Percentiles rank a stretch among this genome's conserved stretches.
Evolutionary conservation across 2,329 filamentous ascomycete genomes (phyloP).

Genomic region (Colletotrichum sp.): DNA sequence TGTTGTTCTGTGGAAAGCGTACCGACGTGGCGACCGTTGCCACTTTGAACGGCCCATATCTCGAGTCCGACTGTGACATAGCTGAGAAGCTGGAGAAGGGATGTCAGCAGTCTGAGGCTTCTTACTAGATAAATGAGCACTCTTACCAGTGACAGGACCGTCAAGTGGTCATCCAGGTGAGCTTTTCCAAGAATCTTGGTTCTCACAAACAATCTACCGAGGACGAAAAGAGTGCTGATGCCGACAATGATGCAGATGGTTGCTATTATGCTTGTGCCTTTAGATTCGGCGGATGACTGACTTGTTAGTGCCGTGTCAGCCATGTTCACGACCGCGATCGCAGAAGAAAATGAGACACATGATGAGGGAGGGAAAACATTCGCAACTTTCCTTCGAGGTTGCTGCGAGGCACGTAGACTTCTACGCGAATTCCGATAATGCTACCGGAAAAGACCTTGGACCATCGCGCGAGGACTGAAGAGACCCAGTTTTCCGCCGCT

Average conservation of each 20-base stretch:
- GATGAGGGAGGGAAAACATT: background rate
- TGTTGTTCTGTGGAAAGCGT: background rate
- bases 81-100: background rate
- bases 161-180: background rate
- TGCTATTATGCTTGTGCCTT: background rate
- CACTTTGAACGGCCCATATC: background rate
- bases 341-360: background rate
- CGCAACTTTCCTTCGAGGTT: background rate
- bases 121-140: rapidly evolving
- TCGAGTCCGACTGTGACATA: background rate
- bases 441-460: background rate
- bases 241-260: background rate
- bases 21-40: background rate
- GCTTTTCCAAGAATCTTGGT: background rate
- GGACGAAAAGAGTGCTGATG: background rate
- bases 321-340: background rate
- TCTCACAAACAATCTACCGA: background rate
- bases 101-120: background rate
- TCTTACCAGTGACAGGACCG: background rate
- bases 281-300: background rate
- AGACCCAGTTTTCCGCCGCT: background rate
- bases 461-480: background rate
- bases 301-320: background rate
- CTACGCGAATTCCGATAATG: background rate
- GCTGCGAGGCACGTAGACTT: rapidly evolving